phyloP scores from a whole-genome alignment of 352 stramenopile species.

The Phytophthora tubulina region DNA sequence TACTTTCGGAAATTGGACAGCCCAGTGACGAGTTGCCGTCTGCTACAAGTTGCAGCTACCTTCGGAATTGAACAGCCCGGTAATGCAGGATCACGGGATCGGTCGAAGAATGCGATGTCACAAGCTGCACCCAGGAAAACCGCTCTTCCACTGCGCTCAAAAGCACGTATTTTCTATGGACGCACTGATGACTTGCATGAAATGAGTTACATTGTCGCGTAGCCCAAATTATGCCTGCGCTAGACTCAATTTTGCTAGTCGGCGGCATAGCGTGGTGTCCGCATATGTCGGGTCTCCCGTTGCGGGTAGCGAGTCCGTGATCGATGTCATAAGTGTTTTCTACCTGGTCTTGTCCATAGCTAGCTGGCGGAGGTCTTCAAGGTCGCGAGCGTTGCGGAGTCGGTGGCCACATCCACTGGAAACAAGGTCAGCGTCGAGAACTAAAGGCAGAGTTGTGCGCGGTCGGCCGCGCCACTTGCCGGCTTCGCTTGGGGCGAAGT shows the following conservation, averaged over 20 bases:
- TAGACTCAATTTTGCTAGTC: neutral
- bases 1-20: too few species aligned
- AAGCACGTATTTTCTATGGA: too few species aligned
- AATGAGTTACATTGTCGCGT: constrained; percentile 19
- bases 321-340: neutral
- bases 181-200: too few species aligned
- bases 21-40: too few species aligned
- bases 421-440: neutral
- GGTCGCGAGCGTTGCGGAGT: neutral
- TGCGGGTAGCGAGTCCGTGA: neutral
- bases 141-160: too few species aligned
- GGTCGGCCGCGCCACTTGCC: neutral
- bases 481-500: neutral
- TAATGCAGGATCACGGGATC: too few species aligned
- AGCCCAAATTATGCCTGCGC: neutral
- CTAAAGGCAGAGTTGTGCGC: neutral
- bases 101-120: too few species aligned
- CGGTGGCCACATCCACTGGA: neutral
- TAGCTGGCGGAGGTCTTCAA: neutral
- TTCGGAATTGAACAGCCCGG: too few species aligned
- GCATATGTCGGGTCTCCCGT: neutral
- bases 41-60: too few species aligned
- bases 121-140: too few species aligned
- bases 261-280: neutral
- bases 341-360: neutral